A percentile compares a stretch with the other conserved stretches of the same genome.
Evolutionary conservation across 2,329 filamentous ascomycete species (phyloP).

Genomic region (Fusarium tupiense): DNA sequence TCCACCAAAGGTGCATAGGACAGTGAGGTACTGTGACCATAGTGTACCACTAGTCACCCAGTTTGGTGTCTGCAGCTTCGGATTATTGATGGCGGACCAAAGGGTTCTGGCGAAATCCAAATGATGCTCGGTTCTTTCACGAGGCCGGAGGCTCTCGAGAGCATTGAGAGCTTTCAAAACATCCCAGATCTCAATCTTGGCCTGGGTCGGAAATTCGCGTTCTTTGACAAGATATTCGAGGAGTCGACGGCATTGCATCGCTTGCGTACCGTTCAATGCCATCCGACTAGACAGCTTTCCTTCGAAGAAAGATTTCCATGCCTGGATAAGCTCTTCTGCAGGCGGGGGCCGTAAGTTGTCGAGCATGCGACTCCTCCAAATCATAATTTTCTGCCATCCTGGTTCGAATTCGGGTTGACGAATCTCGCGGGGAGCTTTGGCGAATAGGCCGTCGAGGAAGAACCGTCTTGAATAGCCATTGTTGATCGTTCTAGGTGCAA

Average conservation of each 20-base stretch:
- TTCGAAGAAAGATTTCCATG: slow-evolving; percentile 71
- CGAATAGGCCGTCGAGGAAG: slow-evolving; percentile 70
- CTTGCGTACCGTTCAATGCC: slow-evolving; percentile 72
- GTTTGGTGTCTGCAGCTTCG: slow-evolving; percentile 30
- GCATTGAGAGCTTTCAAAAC: slow-evolving; percentile 55
- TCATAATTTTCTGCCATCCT: slow-evolving; percentile 77
- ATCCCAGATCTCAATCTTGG: slow-evolving; percentile 48
- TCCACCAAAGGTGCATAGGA: slow-evolving; percentile 64
- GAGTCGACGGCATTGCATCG: slow-evolving; percentile 64
- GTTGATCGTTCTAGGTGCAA: slow-evolving; percentile 36
- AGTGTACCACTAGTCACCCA: slow-evolving; percentile 31
- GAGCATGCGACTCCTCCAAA: slow-evolving; percentile 70
- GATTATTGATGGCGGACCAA: slow-evolving; percentile 46
- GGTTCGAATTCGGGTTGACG: slow-evolving; percentile 73
- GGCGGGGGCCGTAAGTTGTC: slow-evolving; percentile 73
- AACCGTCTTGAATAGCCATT: slow-evolving; percentile 48
- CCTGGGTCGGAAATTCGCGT: slow-evolving; percentile 11
- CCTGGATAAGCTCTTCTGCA: slow-evolving; percentile 69
- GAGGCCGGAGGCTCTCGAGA: slow-evolving; percentile 53
- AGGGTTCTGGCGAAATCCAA: slow-evolving; percentile 58
- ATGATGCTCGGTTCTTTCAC: slow-evolving; percentile 57
- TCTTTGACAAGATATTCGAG: slow-evolving; percentile 66
- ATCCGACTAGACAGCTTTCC: slow-evolving; percentile 60
- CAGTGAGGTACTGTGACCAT: slow-evolving; percentile 48
- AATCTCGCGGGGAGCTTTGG: slow-evolving; percentile 66